Conservation (phyloP, 345 rosid genomes). For the Hirschfeldia incana region DNA sequence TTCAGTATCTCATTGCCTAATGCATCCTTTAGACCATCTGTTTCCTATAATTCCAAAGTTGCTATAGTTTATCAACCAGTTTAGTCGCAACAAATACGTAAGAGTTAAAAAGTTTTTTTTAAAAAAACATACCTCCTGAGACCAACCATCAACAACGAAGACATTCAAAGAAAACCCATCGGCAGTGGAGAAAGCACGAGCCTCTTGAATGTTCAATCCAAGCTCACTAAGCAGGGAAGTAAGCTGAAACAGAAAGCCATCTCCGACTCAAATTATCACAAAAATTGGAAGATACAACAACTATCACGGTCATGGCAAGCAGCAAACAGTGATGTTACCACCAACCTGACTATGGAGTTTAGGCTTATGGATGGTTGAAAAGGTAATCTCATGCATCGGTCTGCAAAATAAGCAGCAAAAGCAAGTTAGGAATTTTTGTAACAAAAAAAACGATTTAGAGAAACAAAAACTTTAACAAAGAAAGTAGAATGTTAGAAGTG, state of each 20-base stretch:
- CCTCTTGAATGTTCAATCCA: slow-evolving; percentile 94
- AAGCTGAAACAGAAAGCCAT: slow-evolving; percentile 52
- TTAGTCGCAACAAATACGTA: slow-evolving; percentile 19
- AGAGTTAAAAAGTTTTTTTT: background rate
- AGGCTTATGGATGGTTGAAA: slow-evolving; percentile 75
- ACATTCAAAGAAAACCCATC: slow-evolving; percentile 95
- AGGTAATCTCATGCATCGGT: slow-evolving; percentile 97
- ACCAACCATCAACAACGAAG: slow-evolving; percentile 98
- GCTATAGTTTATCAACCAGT: slow-evolving; percentile 18
- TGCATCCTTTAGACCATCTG: slow-evolving; percentile 64
- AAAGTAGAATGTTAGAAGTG: slow-evolving; percentile 18
- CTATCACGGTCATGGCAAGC: background rate
- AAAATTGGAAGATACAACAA: background rate
- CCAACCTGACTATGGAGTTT: slow-evolving; percentile 40
- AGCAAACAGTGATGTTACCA: background rate
- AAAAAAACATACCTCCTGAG: slow-evolving; percentile 59
- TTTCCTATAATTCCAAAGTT: slow-evolving; percentile 54
- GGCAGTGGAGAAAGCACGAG: slow-evolving; percentile 89
- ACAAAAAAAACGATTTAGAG: background rate
- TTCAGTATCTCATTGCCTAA: slow-evolving; percentile 67
- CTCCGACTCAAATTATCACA: slow-evolving; percentile 21
- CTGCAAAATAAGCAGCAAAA: slow-evolving; percentile 37
- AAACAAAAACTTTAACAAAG: background rate
- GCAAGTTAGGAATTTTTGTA: background rate
- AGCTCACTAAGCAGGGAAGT: slow-evolving; percentile 84